Evolutionary conservation across 352 stramenopile species (phyloP), one percentile per base, ranked within the genome.

Genomic region (Globisporangium carolinianum): DNA sequence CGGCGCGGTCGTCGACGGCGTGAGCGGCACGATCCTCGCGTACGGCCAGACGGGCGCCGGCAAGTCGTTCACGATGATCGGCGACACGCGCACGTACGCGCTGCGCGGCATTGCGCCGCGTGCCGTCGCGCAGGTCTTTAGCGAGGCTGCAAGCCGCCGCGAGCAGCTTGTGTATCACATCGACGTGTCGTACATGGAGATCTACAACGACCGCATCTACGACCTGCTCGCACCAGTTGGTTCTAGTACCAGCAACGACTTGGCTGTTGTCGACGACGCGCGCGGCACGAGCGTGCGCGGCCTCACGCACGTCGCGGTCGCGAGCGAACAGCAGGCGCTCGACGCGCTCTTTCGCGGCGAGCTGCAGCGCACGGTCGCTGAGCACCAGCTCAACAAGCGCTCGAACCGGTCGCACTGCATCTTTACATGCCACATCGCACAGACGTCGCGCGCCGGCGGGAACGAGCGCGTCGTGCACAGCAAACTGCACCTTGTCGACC

Each of bases 181-280:
- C 38, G 73, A 72, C 24, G 87, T 89, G 51, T 97, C 89, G 51
- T 98, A 98, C 76, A 92, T 98, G 80, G 94, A 98, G 73, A 98
- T 98, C 63, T 98, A 98, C 67, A 98, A 98, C 68, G 94, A 98
- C 56, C 83, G 83, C 36, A 97, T 98, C 55, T 97, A 92, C 68
- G 93, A 98, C 64, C 63, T 98, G 6, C 72, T 98, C 15, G 45
- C 15, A 12, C 15, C 37, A 3, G 67, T 73, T 51, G 53, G 61
- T 43, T 43, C 63, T 14, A 39, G 18, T 24, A 62, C 3, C 15
- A 24, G 3, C 52, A 67, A 65, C 37, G 85, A 97, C 9, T 76
- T 91, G 11, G 78, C 89, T n/a, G 83, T 96, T 6, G 85, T 88
- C 24, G 87, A 98, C 50, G 87, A 97, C 41, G 59, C 76, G 0